Percentiles rank a stretch among this genome's conserved stretches.
phyloP scores from a whole-genome alignment of 73 alveolate genomes.

The Paramecium sonneborni region DNA sequence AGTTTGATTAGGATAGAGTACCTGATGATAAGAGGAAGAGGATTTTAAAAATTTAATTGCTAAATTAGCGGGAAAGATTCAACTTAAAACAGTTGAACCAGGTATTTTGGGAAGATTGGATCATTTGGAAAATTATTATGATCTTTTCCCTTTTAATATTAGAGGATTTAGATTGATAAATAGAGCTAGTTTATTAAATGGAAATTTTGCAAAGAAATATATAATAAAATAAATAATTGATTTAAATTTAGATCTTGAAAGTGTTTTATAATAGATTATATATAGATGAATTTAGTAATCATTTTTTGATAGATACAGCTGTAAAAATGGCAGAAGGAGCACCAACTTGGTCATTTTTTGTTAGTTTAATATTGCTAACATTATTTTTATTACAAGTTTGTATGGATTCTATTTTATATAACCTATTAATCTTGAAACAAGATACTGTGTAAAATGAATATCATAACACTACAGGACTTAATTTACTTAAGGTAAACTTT shows the following conservation, averaged over 20 bases:
- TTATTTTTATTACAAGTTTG: not conserved
- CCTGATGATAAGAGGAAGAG: not conserved
- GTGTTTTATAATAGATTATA: not conserved
- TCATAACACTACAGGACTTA: conserved; percentile 19
- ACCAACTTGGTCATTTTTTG: conserved; percentile 53
- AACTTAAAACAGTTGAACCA: conserved; percentile 12
- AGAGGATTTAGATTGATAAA: conserved; percentile 30
- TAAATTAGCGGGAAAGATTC: not conserved
- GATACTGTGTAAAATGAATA: not conserved
- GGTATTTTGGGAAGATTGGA: conserved; percentile 21
- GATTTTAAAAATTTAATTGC: conserved; percentile 16
- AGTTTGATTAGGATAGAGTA: not conserved
- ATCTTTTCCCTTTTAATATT: conserved; percentile 39
- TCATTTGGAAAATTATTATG: conserved; percentile 35
- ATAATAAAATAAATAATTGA: conserved; percentile 31
- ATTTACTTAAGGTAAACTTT: not conserved
- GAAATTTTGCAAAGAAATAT: conserved; percentile 19
- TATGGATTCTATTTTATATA: not conserved
- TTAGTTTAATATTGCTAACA: not conserved
- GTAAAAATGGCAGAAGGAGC: conserved; percentile 23
- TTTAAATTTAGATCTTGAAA: conserved; percentile 40
- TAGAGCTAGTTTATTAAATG: conserved; percentile 34
- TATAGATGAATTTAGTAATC: conserved; percentile 9
- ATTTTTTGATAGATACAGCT: conserved; percentile 38
- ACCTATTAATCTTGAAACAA: not conserved